Conservation (phyloP, 352 stramenopile species). For the Phytophthora parvispora region DNA sequence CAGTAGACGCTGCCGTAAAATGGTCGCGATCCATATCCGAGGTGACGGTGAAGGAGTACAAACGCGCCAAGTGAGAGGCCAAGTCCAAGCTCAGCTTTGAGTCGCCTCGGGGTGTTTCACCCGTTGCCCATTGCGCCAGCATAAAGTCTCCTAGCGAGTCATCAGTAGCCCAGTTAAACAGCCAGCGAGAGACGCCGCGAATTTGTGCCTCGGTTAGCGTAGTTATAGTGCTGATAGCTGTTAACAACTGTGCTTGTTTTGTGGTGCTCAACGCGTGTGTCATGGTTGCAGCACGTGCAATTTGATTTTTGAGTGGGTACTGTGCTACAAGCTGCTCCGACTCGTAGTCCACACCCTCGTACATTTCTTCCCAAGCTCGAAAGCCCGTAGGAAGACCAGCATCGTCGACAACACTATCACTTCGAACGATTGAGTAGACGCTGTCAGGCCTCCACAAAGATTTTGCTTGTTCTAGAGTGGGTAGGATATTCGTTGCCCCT, state of each 20-base stretch:
- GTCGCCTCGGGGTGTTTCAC: slow-evolving; percentile 51
- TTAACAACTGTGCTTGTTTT: slow-evolving; percentile 36
- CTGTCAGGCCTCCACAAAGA: slow-evolving; percentile 50
- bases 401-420: slow-evolving; percentile 7
- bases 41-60: slow-evolving; percentile 34
- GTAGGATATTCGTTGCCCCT: slow-evolving; percentile 7
- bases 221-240: slow-evolving; percentile 39
- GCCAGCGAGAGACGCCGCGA: slow-evolving; percentile 53
- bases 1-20: slow-evolving; percentile 19
- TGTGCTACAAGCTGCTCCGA: slow-evolving; percentile 51
- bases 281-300: slow-evolving; percentile 21
- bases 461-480: slow-evolving; percentile 50
- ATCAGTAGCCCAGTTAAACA: slow-evolving; percentile 59
- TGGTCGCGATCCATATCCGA: slow-evolving; percentile 13
- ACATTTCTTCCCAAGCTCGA: slow-evolving; percentile 67
- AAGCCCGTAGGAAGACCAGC: slow-evolving; percentile 58
- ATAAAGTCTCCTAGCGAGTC: slow-evolving; percentile 55
- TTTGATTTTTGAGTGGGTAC: slow-evolving; percentile 44
- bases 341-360: slow-evolving; percentile 62
- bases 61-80: slow-evolving; percentile 25
- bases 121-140: slow-evolving; percentile 58
- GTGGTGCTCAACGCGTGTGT: slow-evolving; percentile 25
- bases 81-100: slow-evolving; percentile 31
- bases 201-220: slow-evolving; percentile 50
- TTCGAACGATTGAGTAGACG: slow-evolving; percentile 55